Evolutionary conservation across 768 basidiomycete species (phyloP).

Genomic region (Macrocybe gigantea): DNA sequence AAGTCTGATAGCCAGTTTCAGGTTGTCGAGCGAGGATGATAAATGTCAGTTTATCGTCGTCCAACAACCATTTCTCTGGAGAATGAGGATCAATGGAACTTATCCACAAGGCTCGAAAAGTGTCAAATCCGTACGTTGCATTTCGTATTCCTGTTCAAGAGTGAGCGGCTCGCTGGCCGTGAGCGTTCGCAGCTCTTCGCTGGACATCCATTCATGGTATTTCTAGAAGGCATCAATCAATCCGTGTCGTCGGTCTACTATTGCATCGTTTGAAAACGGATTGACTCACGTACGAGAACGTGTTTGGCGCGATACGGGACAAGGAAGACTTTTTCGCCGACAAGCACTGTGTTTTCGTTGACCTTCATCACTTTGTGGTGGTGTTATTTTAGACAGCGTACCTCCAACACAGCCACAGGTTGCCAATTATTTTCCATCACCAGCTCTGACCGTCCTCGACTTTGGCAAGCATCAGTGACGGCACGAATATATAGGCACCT

Average conservation of each 20-base stretch:
- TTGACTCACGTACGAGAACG: conserved; percentile 31
- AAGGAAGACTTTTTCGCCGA: conserved; percentile 63
- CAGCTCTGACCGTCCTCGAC: too few relatives aligned
- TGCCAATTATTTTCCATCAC: too few relatives aligned
- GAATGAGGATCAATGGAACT: background rate
- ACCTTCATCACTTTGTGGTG: conserved; percentile 42
- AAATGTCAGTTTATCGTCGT: conserved; percentile 90
- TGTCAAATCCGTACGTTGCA: conserved; percentile 60
- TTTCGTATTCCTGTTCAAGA: conserved; percentile 77
- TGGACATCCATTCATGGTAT: conserved; percentile 89
- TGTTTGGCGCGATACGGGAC: conserved; percentile 72
- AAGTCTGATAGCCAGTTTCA: conserved; percentile 9
- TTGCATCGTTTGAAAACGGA: background rate
- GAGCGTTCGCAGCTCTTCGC: conserved; percentile 60
- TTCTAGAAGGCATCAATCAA: conserved; percentile 36
- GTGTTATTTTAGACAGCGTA: too few relatives aligned
- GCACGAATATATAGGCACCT: too few relatives aligned
- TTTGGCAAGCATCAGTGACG: too few relatives aligned
- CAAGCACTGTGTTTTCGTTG: conserved; percentile 61
- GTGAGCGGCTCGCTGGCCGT: conserved; percentile 85
- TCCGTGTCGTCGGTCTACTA: background rate
- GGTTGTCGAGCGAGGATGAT: conserved; percentile 62
- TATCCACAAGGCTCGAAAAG: background rate
- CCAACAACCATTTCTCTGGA: conserved; percentile 78
- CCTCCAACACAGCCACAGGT: too few relatives aligned